phyloP scores from a whole-genome alignment of 2,329 filamentous ascomycete genomes.

The Ascochyta fabae region DNA sequence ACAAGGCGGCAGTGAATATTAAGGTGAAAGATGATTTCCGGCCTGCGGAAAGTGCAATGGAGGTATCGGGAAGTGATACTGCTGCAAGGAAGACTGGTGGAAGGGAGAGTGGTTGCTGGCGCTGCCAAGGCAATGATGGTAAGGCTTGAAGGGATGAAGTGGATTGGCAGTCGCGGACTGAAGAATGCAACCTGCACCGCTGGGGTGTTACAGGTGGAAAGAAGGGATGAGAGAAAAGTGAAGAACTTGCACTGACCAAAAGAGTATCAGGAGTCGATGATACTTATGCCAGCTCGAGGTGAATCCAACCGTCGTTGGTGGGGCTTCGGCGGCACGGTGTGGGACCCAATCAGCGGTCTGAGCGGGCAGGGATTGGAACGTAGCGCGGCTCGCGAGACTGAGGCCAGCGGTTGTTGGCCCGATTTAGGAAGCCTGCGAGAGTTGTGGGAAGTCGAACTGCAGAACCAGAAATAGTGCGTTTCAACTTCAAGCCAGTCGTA shows the following conservation, averaged over 20 bases:
- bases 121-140: constrained; percentile 33
- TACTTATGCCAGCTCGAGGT: constrained; percentile 41
- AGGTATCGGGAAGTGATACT: constrained; percentile 19
- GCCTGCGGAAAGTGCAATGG: constrained; percentile 38
- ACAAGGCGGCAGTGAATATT: constrained; percentile 35
- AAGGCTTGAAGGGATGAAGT: constrained; percentile 27
- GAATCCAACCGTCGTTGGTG: constrained; percentile 33
- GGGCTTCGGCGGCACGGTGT: constrained; percentile 32
- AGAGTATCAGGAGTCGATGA: constrained; percentile 31
- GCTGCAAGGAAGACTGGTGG: constrained; percentile 30
- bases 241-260: constrained; percentile 42
- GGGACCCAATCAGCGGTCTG: constrained; percentile 39
- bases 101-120: constrained; percentile 34
- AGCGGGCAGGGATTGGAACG: constrained; percentile 26
- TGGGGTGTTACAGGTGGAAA: constrained; percentile 34
- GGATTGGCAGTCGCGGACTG: constrained; percentile 26
- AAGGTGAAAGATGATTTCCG: constrained; percentile 37
- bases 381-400: constrained; percentile 40
- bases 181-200: constrained; percentile 38
- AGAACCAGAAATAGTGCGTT: constrained; percentile 44
- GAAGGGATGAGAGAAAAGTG: constrained; percentile 33
- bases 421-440: constrained; percentile 30
- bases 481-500: constrained; percentile 33
- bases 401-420: constrained; percentile 42
- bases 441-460: constrained; percentile 39